A percentile compares a stretch with the other conserved stretches of the same genome.
phyloP scores from a whole-genome alignment of 208 protist genomes.

The Leishmania arabica region DNA sequence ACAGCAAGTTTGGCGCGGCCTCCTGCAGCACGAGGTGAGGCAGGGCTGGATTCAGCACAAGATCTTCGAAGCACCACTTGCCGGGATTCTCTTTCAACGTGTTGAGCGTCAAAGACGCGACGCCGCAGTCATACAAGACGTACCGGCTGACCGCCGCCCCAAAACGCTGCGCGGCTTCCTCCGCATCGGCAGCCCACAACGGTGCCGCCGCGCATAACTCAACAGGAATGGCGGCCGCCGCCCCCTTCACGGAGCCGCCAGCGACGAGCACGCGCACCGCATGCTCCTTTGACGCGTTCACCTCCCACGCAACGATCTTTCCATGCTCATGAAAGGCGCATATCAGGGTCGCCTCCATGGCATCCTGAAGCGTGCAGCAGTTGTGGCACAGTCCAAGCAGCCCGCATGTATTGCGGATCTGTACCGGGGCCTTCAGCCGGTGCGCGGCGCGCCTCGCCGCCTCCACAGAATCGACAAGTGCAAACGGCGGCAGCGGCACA shows the following conservation, averaged over 20 bases:
- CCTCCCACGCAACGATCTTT: slow-evolving; percentile 53
- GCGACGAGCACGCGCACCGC: slow-evolving; percentile 21
- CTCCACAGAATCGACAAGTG: slow-evolving; percentile 34
- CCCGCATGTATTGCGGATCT: slow-evolving; percentile 27
- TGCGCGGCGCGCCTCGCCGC: slow-evolving; percentile 33
- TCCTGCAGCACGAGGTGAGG: not conserved
- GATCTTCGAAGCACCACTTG: slow-evolving; percentile 49
- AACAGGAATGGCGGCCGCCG: slow-evolving; percentile 21
- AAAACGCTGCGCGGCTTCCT: slow-evolving; percentile 16
- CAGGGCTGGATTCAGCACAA: slow-evolving; percentile 20
- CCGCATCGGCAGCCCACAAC: slow-evolving; percentile 9
- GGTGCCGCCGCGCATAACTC: slow-evolving; percentile 9
- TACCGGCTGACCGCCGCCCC: slow-evolving; percentile 24
- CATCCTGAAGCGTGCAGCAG: slow-evolving; percentile 8
- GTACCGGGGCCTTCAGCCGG: slow-evolving; percentile 33
- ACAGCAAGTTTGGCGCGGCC: not conserved
- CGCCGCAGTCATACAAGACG: slow-evolving; percentile 38
- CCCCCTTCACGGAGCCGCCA: slow-evolving; percentile 27
- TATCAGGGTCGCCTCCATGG: slow-evolving; percentile 8
- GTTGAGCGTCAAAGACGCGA: slow-evolving; percentile 31
- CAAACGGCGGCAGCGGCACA: slow-evolving; percentile 59
- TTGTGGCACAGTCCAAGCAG: slow-evolving; percentile 9
- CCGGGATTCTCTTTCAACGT: slow-evolving; percentile 29
- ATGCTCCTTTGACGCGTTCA: slow-evolving; percentile 8
- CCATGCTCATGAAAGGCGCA: slow-evolving; percentile 23